Base-by-base conservation (phyloP, 2,329 filamentous ascomycete genomes). In the Ophiostoma perfectum region DNA sequence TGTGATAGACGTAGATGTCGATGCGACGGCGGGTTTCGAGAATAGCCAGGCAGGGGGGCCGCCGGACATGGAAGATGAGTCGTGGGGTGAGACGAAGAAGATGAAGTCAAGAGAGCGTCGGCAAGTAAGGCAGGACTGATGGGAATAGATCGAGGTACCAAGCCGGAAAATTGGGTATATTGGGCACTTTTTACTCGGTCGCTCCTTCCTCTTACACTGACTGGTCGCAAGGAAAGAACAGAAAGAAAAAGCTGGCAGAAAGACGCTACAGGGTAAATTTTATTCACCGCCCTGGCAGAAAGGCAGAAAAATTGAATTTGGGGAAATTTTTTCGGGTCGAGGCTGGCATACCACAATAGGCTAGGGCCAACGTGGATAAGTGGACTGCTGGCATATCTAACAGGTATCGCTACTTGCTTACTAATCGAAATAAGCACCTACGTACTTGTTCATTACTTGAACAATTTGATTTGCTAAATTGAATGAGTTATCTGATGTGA, bases 21-120 rank as follows among this genome's bases (percentile, higher is more conserved):
- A 42, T 39, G 63, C 12, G 55, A 68, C 49, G 27, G 58, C 16
- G 5, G 69, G 52, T 42, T 70, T 70, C 5, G 71, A 72, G 41
- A 73, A 73, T 9, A 73, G 67, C 72, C 72, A 73, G 18, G 71
- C 63, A n/a, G 72, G 72, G 27, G 69, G 70, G 39, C 41, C 62
- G 16, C 58, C 18, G 44, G 42, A 42, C 63, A 65, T 47, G 52
- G 49, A 64, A 16, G 45, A 44, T 5, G 70, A 65, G 68, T 69
- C 55, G 69, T 68, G 68, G 63, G n/a, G 65, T 18, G 39, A 6
- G 49, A 58, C 12, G 14, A 36, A 41, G 12, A 38, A 67, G 60
- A 64, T 7, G 63, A 52, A 39, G 55, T 11, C 4, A 18, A 42
- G 58, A 63, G 41, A 64, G 39, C 44, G 58, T 16, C 27, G 14